Conservation (phyloP, 139 green algal species). For the Gonium pectorale region DNA sequence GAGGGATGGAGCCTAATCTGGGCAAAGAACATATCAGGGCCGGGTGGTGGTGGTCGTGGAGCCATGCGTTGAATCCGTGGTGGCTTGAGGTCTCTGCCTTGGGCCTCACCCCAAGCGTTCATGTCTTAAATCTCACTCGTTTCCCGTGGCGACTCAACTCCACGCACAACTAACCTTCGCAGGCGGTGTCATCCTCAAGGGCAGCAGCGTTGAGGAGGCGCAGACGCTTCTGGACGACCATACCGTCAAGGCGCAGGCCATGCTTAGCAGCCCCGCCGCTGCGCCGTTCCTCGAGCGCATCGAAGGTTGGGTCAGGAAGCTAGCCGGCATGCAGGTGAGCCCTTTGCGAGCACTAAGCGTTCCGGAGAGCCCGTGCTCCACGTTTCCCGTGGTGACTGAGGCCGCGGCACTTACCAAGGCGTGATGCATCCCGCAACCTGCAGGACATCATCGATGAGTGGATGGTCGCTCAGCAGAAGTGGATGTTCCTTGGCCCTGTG, state of each 20-base stretch:
- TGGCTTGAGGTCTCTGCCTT: no score
- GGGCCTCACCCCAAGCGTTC: no score
- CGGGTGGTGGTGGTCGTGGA: no score
- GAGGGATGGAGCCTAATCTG: no score
- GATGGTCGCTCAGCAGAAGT: slow-evolving; percentile 63
- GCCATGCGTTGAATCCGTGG: no score
- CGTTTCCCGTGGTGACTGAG: no score
- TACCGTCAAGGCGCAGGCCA: slow-evolving; percentile 73
- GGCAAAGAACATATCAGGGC: no score
- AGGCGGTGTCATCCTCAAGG: slow-evolving; percentile 71
- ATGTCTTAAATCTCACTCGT: no score
- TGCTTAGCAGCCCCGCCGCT: slow-evolving; percentile 70
- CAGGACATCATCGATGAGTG: slow-evolving; percentile 64
- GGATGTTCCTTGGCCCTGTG: slow-evolving; percentile 72
- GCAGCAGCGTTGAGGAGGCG: slow-evolving; percentile 66
- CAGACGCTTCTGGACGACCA: slow-evolving; percentile 76
- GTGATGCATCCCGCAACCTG: neutral
- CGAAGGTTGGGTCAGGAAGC: slow-evolving; percentile 59
- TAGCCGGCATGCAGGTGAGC: slow-evolving; percentile 50
- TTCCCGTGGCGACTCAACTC: no score
- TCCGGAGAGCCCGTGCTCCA: no score
- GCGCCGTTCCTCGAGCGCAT: slow-evolving; percentile 65
- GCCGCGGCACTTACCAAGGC: neutral
- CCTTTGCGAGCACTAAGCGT: no score
- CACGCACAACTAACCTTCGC: no score